Percentiles rank a stretch among this genome's conserved stretches.
phyloP scores from a whole-genome alignment of 2,329 filamentous ascomycete species.

The Hypomyces perniciosus region DNA sequence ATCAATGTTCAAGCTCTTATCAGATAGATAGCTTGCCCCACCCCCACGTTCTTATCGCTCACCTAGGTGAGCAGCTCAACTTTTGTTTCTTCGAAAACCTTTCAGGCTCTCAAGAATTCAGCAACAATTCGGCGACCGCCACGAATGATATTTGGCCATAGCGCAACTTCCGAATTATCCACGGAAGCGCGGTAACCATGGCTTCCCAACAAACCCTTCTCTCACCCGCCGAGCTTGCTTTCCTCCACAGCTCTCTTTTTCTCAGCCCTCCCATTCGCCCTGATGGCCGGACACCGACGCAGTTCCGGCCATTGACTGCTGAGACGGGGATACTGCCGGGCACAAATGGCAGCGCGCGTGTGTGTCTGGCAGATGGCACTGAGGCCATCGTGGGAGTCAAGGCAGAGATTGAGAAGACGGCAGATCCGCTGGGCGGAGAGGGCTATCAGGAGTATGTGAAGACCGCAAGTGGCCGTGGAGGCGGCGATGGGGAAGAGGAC shows the following conservation, averaged over 20 bases:
- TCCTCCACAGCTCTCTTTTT: conserved; percentile 81
- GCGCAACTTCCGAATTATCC: not conserved
- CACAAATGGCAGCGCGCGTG: conserved; percentile 85
- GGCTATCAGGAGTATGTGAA: conserved; percentile 13
- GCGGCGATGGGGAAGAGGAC: conserved; percentile 36
- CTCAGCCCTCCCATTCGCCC: conserved; percentile 80
- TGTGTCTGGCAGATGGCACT: conserved; percentile 91
- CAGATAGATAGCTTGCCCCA: conserved; percentile 8
- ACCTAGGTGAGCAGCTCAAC: conserved; percentile 25
- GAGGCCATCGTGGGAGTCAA: conserved; percentile 96
- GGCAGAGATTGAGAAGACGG: conserved; percentile 80
- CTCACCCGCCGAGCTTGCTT: conserved; percentile 93
- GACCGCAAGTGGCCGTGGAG: conserved; percentile 26
- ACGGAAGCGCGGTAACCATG: conserved; percentile 37
- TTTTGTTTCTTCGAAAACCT: conserved; percentile 20
- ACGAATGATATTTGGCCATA: not conserved
- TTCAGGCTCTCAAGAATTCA: conserved; percentile 4
- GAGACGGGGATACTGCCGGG: conserved; percentile 86
- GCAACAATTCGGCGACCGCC: not conserved
- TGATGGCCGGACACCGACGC: conserved; percentile 72
- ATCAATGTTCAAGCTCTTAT: not conserved
- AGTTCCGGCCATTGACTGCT: conserved; percentile 86
- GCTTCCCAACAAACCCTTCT: conserved; percentile 67
- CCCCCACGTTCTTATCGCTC: conserved; percentile 27
- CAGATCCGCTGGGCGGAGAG: conserved; percentile 22